phyloP scores from a whole-genome alignment of 169 alveolate genomes.

The Plasmodium coatneyi region DNA sequence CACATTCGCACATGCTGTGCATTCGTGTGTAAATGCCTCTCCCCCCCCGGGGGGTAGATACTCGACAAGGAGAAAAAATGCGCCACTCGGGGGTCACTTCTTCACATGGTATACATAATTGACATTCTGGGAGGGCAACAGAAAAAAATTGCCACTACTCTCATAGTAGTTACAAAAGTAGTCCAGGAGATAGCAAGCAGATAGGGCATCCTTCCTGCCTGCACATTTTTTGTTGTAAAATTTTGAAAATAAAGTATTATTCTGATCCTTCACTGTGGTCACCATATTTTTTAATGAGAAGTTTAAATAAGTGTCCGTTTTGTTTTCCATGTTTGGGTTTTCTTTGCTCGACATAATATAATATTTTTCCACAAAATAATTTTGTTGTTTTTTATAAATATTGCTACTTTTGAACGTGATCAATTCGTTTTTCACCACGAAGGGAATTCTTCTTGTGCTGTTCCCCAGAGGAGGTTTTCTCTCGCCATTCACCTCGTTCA shows the following conservation, averaged over 20 bases:
- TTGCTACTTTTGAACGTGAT: constrained; percentile 32
- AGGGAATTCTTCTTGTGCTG: constrained; percentile 6
- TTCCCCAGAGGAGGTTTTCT: neutral
- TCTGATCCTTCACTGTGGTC: constrained; percentile 63
- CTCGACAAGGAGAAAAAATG: neutral
- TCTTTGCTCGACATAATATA: neutral
- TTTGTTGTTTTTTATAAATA: constrained; percentile 19
- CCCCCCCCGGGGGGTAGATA: neutral
- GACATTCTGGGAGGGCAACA: constrained; percentile 52
- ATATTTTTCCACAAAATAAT: constrained; percentile 32
- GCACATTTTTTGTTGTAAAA: constrained; percentile 56
- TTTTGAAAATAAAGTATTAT: constrained; percentile 62
- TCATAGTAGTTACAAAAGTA: constrained; percentile 51
- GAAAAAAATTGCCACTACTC: neutral
- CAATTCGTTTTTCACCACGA: constrained; percentile 40
- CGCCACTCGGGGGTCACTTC: neutral
- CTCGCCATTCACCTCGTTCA: constrained; percentile 26
- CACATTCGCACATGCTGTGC: neutral
- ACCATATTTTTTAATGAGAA: constrained; percentile 61
- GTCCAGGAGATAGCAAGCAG: constrained; percentile 39
- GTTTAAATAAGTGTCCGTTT: constrained; percentile 12
- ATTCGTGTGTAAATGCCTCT: neutral
- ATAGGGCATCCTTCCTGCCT: constrained; percentile 40
- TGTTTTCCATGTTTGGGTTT: neutral
- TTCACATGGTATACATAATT: constrained; percentile 53